A percentile compares a stretch with the other conserved stretches of the same genome.
Conservation (phyloP, 2,329 filamentous ascomycete genomes). For the Ascochyta viciae-villosae region DNA sequence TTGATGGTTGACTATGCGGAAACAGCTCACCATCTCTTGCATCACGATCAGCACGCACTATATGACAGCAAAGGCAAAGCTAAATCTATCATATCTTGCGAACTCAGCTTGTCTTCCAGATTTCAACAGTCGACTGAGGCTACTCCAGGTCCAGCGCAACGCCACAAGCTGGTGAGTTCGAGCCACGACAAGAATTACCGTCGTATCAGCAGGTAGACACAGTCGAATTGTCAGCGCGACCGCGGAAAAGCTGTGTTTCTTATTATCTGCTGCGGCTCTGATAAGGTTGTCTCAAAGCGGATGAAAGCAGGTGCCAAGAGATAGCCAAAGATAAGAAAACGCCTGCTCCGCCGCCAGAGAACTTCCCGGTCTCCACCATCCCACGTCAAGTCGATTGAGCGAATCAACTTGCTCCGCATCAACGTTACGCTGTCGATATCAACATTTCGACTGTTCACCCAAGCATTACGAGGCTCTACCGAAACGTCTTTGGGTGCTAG, state of each 20-base stretch:
- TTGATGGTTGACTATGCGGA: background rate
- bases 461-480: slow-evolving; percentile 14
- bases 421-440: slow-evolving; percentile 24
- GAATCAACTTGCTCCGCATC: slow-evolving; percentile 23
- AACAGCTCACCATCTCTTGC: slow-evolving; percentile 3
- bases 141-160: background rate
- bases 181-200: slow-evolving; percentile 9
- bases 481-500: slow-evolving; percentile 15
- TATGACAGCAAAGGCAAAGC: background rate
- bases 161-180: background rate
- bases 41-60: slow-evolving; percentile 7
- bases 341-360: slow-evolving; percentile 29
- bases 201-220: slow-evolving; percentile 25
- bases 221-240: slow-evolving; percentile 33
- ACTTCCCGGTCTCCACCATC: slow-evolving; percentile 41
- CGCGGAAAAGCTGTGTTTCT: slow-evolving; percentile 42
- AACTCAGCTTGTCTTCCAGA: background rate
- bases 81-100: background rate
- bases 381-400: slow-evolving; percentile 30
- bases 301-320: slow-evolving; percentile 28
- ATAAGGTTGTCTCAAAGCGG: slow-evolving; percentile 34
- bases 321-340: slow-evolving; percentile 46
- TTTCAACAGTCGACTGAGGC: background rate
- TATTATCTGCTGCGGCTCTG: slow-evolving; percentile 36
- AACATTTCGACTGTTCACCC: slow-evolving; percentile 7